Evolutionary conservation across 495 filamentous ascomycete species (phyloP).

Genomic region (Annulohypoxylon bovei): DNA sequence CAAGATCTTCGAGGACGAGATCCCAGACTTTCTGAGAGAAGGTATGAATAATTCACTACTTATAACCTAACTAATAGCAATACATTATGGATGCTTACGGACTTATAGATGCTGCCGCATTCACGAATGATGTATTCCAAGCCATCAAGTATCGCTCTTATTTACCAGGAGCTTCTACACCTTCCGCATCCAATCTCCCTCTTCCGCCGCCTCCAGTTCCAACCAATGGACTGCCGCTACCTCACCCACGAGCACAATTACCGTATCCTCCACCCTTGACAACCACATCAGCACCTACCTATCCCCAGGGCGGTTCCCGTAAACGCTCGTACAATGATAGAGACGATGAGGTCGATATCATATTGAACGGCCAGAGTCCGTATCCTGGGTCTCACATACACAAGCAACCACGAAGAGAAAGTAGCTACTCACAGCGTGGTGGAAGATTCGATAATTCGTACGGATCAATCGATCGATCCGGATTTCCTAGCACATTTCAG

Average conservation of each 20-base stretch:
- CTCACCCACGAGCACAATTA: slow-evolving; percentile 28
- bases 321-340: slow-evolving; percentile 71
- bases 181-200: slow-evolving; percentile 26
- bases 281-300: slow-evolving; percentile 3
- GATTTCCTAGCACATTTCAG: slow-evolving; percentile 9
- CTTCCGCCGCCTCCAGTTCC: slow-evolving; percentile 41
- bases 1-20: slow-evolving; percentile 76
- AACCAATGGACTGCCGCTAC: slow-evolving; percentile 14
- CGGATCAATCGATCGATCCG: slow-evolving; percentile 33
- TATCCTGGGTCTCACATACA: slow-evolving; percentile 60
- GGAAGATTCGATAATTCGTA: slow-evolving; percentile 52
- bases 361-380: slow-evolving; percentile 53
- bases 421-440: slow-evolving; percentile 60
- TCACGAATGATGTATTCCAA: slow-evolving; percentile 87
- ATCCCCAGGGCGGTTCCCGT: slow-evolving; percentile 48
- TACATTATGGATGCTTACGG: neutral
- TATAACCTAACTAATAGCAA: neutral
- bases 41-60: slow-evolving; percentile 57
- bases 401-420: slow-evolving; percentile 80
- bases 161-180: slow-evolving; percentile 61
- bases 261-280: slow-evolving; percentile 11
- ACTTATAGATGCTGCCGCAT: slow-evolving; percentile 70
- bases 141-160: slow-evolving; percentile 73
- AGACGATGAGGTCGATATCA: slow-evolving; percentile 59
- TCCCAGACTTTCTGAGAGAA: slow-evolving; percentile 89